A percentile compares a stretch with the other conserved stretches of the same genome.
These are phyloP conservation scores for Colletotrichum costaricense DNA, from an alignment of 2,329 filamentous ascomycete genomes.

Conservation along the genomic window DNA sequence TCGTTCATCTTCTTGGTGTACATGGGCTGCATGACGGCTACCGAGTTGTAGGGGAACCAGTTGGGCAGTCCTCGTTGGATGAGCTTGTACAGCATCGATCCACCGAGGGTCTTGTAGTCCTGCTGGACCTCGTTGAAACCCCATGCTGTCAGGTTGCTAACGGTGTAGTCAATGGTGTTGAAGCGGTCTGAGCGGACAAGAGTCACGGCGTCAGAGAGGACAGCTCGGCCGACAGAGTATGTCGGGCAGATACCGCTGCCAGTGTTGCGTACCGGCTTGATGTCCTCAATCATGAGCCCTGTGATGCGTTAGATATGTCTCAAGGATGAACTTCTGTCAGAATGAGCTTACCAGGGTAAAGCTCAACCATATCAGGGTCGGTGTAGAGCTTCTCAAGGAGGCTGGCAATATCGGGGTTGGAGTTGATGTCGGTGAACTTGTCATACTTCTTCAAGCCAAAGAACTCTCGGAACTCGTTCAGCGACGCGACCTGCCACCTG, in stretches of 20 bases:
- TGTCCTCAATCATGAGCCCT: constrained; percentile 67
- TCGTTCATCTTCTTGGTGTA: constrained; percentile 55
- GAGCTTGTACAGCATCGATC: constrained; percentile 58
- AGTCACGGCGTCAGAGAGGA: constrained; percentile 69
- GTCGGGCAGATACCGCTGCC: constrained; percentile 64
- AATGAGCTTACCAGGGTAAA: constrained; percentile 67
- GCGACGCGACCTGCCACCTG: constrained; percentile 69
- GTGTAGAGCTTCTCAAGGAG: constrained; percentile 69
- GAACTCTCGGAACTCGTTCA: constrained; percentile 75
- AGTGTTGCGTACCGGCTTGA: constrained; percentile 61
- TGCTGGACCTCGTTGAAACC: constrained; percentile 54
- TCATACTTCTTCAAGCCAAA: constrained; percentile 68
- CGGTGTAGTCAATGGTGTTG: constrained; percentile 62
- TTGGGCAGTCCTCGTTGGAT: constrained; percentile 56
- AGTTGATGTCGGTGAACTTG: constrained; percentile 69
- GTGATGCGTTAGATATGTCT: neutral
- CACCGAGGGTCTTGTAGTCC: constrained; percentile 51
- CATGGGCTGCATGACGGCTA: constrained; percentile 58
- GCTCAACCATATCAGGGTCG: constrained; percentile 73
- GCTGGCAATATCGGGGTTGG: constrained; percentile 65
- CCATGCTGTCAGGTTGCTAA: constrained; percentile 55
- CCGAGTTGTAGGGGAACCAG: constrained; percentile 52
- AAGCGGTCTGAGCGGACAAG: constrained; percentile 71
- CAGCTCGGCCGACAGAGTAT: constrained; percentile 65
- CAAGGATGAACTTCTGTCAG: neutral